Evolutionary conservation across 257 asterid species (phyloP), one percentile per base, ranked within the genome.

Genomic region (Penstemon davidsonii): DNA sequence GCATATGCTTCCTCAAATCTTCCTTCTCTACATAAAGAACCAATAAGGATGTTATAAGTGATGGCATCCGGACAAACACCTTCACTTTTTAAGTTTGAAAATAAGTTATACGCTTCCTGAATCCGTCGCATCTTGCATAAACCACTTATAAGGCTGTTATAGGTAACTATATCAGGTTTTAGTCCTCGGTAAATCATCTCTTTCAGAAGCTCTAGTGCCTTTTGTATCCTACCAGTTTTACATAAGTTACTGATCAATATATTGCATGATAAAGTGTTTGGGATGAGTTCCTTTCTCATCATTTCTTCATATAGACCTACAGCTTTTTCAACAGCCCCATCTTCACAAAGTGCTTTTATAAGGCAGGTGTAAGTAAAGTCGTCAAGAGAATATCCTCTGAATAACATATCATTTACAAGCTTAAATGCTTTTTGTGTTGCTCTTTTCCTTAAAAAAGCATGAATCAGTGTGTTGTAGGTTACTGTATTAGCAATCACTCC

Each of bases 401-500:
- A 86, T 43, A 87, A 43, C 98, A 92, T 92, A 64, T 89, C 96
- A 64, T 87, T 79, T 37, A 89, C 96, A 56, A 92, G 88, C 73
- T 78, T 83, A 37, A 89, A 78, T 11, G 92, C 98, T 72, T 87
- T 84, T 51, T 82, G 85, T 38, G 72, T 78, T 18, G 79, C 84
- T 66, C 84, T 73, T 72, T 62, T 81, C 72, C 79, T 82, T 71
- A 89, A 52, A 68, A 83, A 84, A 56, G 87, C 88, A 63, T 80
- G 95, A 78, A 92, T 92, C 78, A 89, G 70, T 0, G 91, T 92
- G 78, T 92, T 92, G 79, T 86, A 92, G 33, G 96, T 92, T 6
- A 92, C 84, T 5, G 85, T 83, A 76, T 89, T 89, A 40, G 95
- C 96, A 80, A 92, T 89, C 15, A 85, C 87, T 63, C 98, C 96